Conservation (phyloP, 1,284 basidiomycete genomes). For the Leccinum laetum region DNA sequence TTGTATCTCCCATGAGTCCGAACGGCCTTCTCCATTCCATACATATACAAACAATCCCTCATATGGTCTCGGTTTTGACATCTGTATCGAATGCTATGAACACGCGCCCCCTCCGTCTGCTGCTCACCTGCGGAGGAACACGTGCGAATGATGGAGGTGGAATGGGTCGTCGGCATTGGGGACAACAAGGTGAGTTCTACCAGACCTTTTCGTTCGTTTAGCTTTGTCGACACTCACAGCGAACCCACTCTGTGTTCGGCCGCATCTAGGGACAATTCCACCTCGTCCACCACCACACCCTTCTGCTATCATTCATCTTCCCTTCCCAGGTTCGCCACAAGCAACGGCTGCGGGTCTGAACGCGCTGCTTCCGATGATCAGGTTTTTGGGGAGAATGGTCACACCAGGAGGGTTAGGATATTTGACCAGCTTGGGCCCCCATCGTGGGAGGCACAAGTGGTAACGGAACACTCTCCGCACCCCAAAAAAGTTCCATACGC, state of each 20-base stretch:
- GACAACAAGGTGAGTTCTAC: neutral
- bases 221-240: neutral
- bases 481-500: neutral
- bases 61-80: conserved; percentile 66
- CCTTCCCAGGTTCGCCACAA: neutral
- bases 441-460: neutral
- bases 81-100: conserved; percentile 88
- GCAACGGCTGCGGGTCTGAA: neutral
- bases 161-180: conserved; percentile 1
- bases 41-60: conserved; percentile 56
- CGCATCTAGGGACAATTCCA: neutral
- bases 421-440: neutral
- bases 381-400: neutral
- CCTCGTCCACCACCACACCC: neutral
- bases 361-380: neutral
- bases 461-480: neutral
- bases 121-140: conserved; percentile 1
- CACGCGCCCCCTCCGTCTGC: conserved; percentile 65
- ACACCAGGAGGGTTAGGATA: neutral
- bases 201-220: neutral
- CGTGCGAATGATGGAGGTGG: neutral
- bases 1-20: conserved; percentile 10
- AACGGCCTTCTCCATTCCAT: conserved; percentile 51
- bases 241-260: neutral
- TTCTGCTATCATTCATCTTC: neutral